These are phyloP conservation scores for Myxozyma vanderwaltii DNA, from an alignment of 805 yeast species.

Conservation along the genomic window DNA sequence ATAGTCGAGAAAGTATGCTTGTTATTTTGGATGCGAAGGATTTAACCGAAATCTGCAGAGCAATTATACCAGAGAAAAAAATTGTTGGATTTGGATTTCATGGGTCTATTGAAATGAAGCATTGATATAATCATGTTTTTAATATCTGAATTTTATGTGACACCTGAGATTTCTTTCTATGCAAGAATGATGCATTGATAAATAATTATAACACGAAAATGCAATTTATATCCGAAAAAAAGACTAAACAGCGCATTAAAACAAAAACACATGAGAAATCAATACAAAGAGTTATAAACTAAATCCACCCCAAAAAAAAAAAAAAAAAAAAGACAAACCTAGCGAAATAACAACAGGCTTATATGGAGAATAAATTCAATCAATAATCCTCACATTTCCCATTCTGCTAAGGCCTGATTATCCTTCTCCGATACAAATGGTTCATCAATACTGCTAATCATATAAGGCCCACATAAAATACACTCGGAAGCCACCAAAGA, in stretches of 20 bases:
- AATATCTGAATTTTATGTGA: too few relatives aligned
- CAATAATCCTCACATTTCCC: slow-evolving; percentile 12
- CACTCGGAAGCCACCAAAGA: slow-evolving; percentile 64
- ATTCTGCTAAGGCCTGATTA: slow-evolving; percentile 16
- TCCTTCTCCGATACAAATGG: slow-evolving; percentile 51
- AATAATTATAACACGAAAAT: background rate
- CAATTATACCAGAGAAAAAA: slow-evolving; percentile 17
- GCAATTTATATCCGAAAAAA: background rate
- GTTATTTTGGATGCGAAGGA: slow-evolving; percentile 28
- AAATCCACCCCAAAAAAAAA: background rate
- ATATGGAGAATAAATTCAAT: too few relatives aligned
- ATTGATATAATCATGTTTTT: background rate
- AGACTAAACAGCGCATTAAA: too few relatives aligned
- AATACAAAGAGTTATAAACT: background rate
- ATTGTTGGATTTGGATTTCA: slow-evolving; percentile 31
- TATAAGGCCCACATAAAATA: slow-evolving; percentile 72
- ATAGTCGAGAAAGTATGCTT: slow-evolving; percentile 14
- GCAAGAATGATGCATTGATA: too few relatives aligned
- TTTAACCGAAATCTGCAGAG: slow-evolving; percentile 25
- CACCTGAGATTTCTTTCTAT: too few relatives aligned
- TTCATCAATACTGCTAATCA: slow-evolving; percentile 68
- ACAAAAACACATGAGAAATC: too few relatives aligned
- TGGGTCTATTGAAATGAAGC: slow-evolving; percentile 11
- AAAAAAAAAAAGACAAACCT: background rate
- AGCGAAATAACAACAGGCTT: background rate